Evolutionary conservation across 1,284 basidiomycete species (phyloP), one percentile per base, ranked within the genome.

Genomic region (Cryptococcus depauperatus): DNA sequence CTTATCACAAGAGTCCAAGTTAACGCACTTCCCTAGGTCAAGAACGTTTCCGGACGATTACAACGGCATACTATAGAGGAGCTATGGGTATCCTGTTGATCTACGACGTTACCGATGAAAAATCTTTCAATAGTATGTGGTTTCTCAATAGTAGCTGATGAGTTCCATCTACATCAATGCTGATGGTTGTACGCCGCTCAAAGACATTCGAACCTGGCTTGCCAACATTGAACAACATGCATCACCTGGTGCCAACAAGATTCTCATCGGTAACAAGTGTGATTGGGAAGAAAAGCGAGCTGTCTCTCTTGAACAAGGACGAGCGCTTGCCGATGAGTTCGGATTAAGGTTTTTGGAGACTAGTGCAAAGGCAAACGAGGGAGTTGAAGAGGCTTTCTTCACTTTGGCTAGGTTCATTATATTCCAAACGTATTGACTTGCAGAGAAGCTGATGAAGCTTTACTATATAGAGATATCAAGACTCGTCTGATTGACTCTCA

Each of bases 41-140:
- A 76, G 95, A 99, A 75, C 84, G 95, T 30, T 99, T 99, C 78
- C 80, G 93, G 64, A 98, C 95, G 35, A 99, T 99, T 72, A 98
- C 95, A 35, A 96, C 93, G 8, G 92, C 95, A n/a, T 99, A 99
- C 74, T 99, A 99, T 77, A 85, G 95, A 59, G 95, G 95, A 37
- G 95, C 95, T 14, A 98, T 98, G 93, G 95, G 95, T 44, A 99
- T 98, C 64, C 76, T 99, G 46, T 79, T 99, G 48, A 93, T 98
- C 5, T 99, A 97, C 73, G 95, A 98, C 68, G 91, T 98, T 33
- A 98, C 95, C 25, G 93, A 98, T 71, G 90, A 96, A 72, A 83
- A 87, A 61, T 95, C 89, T 22, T 99, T 98, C 76, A 86, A 90
- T 69, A 97, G 93, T 96, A 59, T 59, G 90, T 68, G 14, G 18